These are phyloP conservation scores for Cucurbita maxima DNA, from an alignment of 306 rosid genomes.

Conservation along the genomic window DNA sequence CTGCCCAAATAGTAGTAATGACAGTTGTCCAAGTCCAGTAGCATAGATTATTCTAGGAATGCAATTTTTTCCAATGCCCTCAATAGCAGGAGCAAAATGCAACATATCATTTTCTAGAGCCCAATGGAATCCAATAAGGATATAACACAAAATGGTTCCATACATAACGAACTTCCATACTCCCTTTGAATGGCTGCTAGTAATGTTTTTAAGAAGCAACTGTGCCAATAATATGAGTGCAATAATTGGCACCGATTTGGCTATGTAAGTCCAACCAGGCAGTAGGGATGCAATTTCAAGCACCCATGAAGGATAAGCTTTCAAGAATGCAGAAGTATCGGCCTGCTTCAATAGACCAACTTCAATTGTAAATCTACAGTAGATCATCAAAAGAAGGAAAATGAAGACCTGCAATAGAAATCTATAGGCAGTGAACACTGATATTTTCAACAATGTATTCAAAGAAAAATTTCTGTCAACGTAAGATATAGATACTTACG, in stretches of 20 bases:
- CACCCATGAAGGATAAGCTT: slow-evolving; percentile 51
- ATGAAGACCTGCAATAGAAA: slow-evolving; percentile 52
- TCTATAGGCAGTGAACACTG: background rate
- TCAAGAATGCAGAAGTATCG: slow-evolving; percentile 58
- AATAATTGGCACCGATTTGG: slow-evolving; percentile 47
- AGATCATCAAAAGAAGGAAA: slow-evolving; percentile 64
- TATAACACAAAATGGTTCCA: slow-evolving; percentile 49
- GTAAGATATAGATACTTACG: slow-evolving; percentile 34
- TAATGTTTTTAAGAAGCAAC: slow-evolving; percentile 43
- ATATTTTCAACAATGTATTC: slow-evolving; percentile 7
- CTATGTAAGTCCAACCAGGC: slow-evolving; percentile 41
- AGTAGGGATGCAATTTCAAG: slow-evolving; percentile 30
- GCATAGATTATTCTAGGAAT: slow-evolving; percentile 60
- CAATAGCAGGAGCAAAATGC: slow-evolving; percentile 22
- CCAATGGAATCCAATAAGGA: slow-evolving; percentile 56
- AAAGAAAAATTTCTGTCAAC: background rate
- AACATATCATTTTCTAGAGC: slow-evolving; percentile 31
- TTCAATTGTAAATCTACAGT: slow-evolving; percentile 71
- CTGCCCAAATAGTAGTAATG: slow-evolving; percentile 31
- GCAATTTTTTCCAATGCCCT: slow-evolving; percentile 36
- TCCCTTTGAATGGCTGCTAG: slow-evolving; percentile 22
- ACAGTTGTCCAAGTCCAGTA: slow-evolving; percentile 57
- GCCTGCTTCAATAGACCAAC: slow-evolving; percentile 83
- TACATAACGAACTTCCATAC: slow-evolving; percentile 35
- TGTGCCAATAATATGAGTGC: slow-evolving; percentile 44